Conservation (phyloP, 1,139 yeast genomes). For the Diutina rugosa region DNA sequence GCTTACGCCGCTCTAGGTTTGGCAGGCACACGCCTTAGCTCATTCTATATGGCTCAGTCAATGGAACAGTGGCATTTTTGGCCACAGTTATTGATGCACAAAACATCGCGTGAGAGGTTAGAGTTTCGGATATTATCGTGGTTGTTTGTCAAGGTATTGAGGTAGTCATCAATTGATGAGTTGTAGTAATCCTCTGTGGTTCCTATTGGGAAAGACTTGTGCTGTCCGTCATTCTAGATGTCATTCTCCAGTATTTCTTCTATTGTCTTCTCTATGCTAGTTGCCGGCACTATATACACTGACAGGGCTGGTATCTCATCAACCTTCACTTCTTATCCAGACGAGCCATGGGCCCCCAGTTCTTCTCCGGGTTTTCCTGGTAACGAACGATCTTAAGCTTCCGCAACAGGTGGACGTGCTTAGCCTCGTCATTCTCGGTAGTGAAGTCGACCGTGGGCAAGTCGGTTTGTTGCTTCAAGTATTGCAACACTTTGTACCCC, state of each 20-base stretch:
- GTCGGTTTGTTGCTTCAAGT: constrained; percentile 7
- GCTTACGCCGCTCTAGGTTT: neutral
- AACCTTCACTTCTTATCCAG: constrained; percentile 11
- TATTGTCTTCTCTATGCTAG: neutral
- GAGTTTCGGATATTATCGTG: neutral
- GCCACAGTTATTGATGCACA: neutral
- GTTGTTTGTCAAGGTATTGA: neutral
- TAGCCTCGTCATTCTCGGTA: constrained; percentile 40
- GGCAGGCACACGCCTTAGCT: neutral
- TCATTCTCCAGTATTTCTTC: too few relatives aligned
- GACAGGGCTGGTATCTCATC: neutral
- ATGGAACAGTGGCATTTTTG: neutral
- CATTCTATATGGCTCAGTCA: neutral
- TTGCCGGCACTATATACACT: neutral
- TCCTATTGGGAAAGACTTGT: too few relatives aligned
- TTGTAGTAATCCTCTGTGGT: too few relatives aligned
- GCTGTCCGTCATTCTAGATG: too few relatives aligned
- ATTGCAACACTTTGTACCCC: constrained; percentile 49
- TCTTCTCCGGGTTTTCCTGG: constrained; percentile 84
- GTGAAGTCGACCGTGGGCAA: constrained; percentile 33
- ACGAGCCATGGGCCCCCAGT: constrained; percentile 93
- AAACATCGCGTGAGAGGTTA: neutral
- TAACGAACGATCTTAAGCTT: constrained; percentile 71
- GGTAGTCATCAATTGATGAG: neutral
- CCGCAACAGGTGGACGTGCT: constrained; percentile 44